Conservation (phyloP, 495 filamentous ascomycete genomes). For the Xylaria castorea region DNA sequence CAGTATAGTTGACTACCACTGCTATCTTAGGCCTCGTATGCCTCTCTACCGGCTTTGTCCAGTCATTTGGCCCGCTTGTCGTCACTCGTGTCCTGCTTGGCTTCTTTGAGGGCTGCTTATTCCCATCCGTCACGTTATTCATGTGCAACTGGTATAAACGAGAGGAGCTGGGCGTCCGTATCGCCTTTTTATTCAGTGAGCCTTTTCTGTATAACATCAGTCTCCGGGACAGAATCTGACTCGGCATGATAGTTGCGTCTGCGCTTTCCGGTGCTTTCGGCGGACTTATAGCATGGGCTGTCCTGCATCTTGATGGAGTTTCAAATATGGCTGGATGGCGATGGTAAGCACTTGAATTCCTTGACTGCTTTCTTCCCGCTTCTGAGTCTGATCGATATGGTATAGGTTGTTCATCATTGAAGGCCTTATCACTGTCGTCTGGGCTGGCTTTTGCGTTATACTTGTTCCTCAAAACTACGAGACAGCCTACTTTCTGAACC, state of each 20-base stretch:
- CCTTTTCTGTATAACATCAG: too few relatives aligned
- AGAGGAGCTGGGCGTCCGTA: slow-evolving; percentile 40
- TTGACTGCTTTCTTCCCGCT: background rate
- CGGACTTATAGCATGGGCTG: slow-evolving; percentile 58
- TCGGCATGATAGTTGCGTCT: slow-evolving; percentile 31
- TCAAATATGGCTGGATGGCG: slow-evolving; percentile 47
- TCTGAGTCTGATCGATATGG: background rate
- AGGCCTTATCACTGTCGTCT: slow-evolving; percentile 45
- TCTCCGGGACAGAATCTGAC: background rate
- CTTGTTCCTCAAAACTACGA: slow-evolving; percentile 46
- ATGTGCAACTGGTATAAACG: slow-evolving; percentile 46
- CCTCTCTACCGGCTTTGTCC: slow-evolving; percentile 40
- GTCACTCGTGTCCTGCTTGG: slow-evolving; percentile 41
- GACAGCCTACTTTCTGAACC: slow-evolving; percentile 60
- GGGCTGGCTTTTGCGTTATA: slow-evolving; percentile 40
- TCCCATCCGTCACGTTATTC: slow-evolving; percentile 41
- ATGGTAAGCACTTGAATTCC: slow-evolving; percentile 34
- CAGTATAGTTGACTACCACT: background rate
- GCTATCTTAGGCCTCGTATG: slow-evolving; percentile 28
- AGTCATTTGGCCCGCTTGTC: slow-evolving; percentile 37
- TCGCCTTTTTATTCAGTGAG: slow-evolving; percentile 40
- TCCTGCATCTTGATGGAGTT: slow-evolving; percentile 45
- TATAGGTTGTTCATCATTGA: slow-evolving; percentile 50
- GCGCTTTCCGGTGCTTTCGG: slow-evolving; percentile 46
- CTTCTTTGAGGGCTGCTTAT: slow-evolving; percentile 42